Evolutionary conservation across 2,329 filamentous ascomycete genomes (phyloP), one percentile per base, ranked within the genome.

Genomic region (Hymenoscyphus repandus): DNA sequence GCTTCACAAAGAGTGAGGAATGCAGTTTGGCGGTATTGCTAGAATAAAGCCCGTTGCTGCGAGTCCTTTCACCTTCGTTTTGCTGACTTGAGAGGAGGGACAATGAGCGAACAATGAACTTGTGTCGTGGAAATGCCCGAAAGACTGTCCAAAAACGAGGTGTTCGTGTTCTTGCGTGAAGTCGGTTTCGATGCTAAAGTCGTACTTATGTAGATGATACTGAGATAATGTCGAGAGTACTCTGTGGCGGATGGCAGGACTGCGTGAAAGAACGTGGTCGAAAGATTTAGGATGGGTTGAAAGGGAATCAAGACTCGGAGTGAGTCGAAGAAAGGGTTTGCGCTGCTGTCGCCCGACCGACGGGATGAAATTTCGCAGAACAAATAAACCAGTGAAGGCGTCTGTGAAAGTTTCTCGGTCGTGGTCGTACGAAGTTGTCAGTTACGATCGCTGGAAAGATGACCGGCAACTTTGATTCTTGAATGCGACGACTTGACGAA

Each of bases 1-100:
- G 72, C 66, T 80, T 77, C 68, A 84, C 73, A 69, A 86, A 84
- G 62, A 86, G 78, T 71, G 81, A 82, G 59, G 83, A 87, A 83
- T 86, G 82, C 82, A 83, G 75, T 67, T 82, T 85, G 78, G 67
- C 80, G 79, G 70, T 70, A 62, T 66, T 64, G 58, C 58, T 13
- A 38, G 22, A 22, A 11, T 11, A 27, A 13, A 10, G 40, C 3
- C 22, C 10, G 10, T 4, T 18, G 40, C 18, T 15, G 7, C 15
- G 40, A 43, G 5, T 3, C 18, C 7, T 5, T 13, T 27, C 18
- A 27, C 40, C 13, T 40, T n/a, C 38, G 15, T 13, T 37, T 13
- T 11, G 10, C 15, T 37, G 12, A 3, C 12, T 37, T 37, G 22
- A 7, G 22, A 27, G 22, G 7, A 27, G 22, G 4, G 22, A 7